Base-by-base conservation (phyloP, 2,329 filamentous ascomycete species). In the Xylariaceae sp. region DNA sequence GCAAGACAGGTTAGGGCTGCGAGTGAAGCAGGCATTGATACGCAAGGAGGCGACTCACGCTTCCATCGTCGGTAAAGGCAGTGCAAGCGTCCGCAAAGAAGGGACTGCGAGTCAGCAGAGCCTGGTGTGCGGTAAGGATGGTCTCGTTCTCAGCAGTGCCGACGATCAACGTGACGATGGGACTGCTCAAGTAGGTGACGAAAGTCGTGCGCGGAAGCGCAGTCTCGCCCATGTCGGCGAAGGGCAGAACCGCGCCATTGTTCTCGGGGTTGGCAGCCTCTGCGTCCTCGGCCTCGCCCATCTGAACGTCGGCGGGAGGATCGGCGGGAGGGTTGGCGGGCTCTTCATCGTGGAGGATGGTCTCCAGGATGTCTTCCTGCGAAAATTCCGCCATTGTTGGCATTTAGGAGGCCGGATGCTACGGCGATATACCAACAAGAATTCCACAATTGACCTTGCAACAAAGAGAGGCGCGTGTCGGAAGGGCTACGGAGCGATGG, bases 81-180 rank as follows among this genome's bases (percentile, higher is more conserved):
- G 80, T 78, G 70, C 87, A 85, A 5, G 82, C 78, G 18, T 85
- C 81, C 9, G 79, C 78, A 70, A 97, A 90, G 73, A 82, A 92
- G 0, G 91, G 89, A 49, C 90, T 93, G 71, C 87, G 82, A 9
- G 77, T 70, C 42, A 97, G 80, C 30, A 97, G 81, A 2, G 80
- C 86, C 75, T 96, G 88, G 73, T 97, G 92, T 5, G 90, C 90
- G 23, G 85, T 87, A 60, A 97, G 81, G 37, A 85, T 78, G 8
- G 84, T 85, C 67, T 83, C 79, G 1, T 76, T 73, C 3, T 85
- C 83, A 58, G 80, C 85, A 52, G 75, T 74, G 10, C 88, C 88
- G 17, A 91, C 79, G n/a, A 85, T 70, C 34, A 92, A 74, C 13
- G 85, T 84, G 37, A 92, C 83, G 9, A 90, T 78, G 0, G 89